phyloP scores from a whole-genome alignment of 352 stramenopile genomes.

The Sclerospora graminicola region DNA sequence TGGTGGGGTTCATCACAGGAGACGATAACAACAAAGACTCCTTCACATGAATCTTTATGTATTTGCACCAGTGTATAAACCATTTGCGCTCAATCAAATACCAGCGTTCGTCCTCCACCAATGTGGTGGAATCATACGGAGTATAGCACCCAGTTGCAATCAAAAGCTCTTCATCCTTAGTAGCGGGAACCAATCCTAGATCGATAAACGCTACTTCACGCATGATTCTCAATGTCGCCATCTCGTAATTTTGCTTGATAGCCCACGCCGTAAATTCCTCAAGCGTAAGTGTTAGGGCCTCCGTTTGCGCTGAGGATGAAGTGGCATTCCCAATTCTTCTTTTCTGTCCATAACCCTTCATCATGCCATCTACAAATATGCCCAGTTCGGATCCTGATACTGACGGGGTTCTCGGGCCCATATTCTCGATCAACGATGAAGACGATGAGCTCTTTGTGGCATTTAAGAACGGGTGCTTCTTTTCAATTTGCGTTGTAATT shows the following conservation, averaged over 20 bases:
- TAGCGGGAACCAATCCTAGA: constrained; percentile 52
- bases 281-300: constrained; percentile 34
- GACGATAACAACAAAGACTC: constrained; percentile 20
- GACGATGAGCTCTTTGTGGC: constrained; percentile 39
- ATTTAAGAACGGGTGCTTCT: constrained; percentile 33
- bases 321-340: constrained; percentile 22
- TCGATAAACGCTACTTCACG: constrained; percentile 80
- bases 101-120: constrained; percentile 80
- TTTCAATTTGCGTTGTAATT: constrained; percentile 56
- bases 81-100: constrained; percentile 78
- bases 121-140: constrained; percentile 46
- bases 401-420: constrained; percentile 50
- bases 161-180: constrained; percentile 70
- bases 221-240: constrained; percentile 71
- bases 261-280: constrained; percentile 67
- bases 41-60: constrained; percentile 42
- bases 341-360: constrained; percentile 43
- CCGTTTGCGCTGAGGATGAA: constrained; percentile 19
- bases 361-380: constrained; percentile 66
- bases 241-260: constrained; percentile 62
- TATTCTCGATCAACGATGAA: constrained; percentile 37
- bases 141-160: constrained; percentile 69
- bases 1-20: constrained; percentile 7
- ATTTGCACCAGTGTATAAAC: constrained; percentile 82
- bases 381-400: constrained; percentile 73